phyloP scores from a whole-genome alignment of 805 yeast genomes.

The Wickerhamomyces alni region DNA sequence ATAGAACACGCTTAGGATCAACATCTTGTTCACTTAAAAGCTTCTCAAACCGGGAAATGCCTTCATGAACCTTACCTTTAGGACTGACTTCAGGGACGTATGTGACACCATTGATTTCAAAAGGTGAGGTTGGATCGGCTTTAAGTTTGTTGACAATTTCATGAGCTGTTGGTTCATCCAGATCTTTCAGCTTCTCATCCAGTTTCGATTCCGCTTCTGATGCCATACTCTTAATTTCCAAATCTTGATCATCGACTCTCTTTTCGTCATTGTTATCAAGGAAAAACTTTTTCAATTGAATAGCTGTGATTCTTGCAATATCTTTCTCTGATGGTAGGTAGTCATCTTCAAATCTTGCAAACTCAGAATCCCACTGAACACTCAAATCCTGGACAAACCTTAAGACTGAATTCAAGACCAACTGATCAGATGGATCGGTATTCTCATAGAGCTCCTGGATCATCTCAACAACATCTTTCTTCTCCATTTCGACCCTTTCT shows the following conservation, averaged over 20 bases:
- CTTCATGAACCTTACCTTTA: slow-evolving; percentile 23
- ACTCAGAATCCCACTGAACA: slow-evolving; percentile 82
- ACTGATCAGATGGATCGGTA: slow-evolving; percentile 57
- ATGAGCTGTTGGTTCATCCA: too few species aligned
- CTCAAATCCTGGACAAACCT: slow-evolving; percentile 75
- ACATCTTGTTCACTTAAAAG: slow-evolving; percentile 16
- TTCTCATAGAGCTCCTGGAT: slow-evolving; percentile 47
- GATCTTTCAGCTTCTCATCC: not conserved
- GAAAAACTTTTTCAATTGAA: slow-evolving; percentile 73
- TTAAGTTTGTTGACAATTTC: not conserved
- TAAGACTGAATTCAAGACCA: slow-evolving; percentile 63
- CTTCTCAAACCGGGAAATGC: slow-evolving; percentile 26
- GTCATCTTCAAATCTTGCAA: slow-evolving; percentile 68
- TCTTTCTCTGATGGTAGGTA: slow-evolving; percentile 91
- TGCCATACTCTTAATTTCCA: slow-evolving; percentile 5
- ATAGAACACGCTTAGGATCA: slow-evolving; percentile 10
- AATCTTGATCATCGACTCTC: slow-evolving; percentile 11
- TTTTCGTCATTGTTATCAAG: slow-evolving; percentile 33
- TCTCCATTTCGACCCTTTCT: slow-evolving; percentile 45
- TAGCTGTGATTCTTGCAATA: slow-evolving; percentile 83
- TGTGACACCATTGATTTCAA: not conserved
- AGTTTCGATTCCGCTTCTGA: not conserved
- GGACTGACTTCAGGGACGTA: slow-evolving; percentile 12
- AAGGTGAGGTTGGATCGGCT: not conserved
- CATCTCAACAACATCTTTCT: slow-evolving; percentile 33